Evolutionary conservation across 352 stramenopile genomes (phyloP).

Genomic region (Pythium apleroticum): DNA sequence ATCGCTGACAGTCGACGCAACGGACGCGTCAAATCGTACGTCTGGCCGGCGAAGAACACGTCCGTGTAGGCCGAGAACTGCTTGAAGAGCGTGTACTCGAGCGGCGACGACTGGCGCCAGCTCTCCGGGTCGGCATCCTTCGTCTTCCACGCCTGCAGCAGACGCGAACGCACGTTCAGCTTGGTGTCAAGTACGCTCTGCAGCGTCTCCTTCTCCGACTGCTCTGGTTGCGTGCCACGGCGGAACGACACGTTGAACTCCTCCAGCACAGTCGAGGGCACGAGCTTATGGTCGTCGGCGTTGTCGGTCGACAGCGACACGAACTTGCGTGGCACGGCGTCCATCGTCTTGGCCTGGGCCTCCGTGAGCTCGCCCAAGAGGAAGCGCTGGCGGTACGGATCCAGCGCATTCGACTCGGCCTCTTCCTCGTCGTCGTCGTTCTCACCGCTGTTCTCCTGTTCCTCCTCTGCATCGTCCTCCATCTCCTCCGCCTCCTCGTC

Average conservation of each 20-base stretch:
- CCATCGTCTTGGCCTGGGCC: conserved; percentile 42
- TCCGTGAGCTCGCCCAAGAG: conserved; percentile 51
- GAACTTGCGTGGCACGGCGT: conserved; percentile 42
- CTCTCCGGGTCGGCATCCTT: conserved; percentile 37
- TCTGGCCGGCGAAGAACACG: conserved; percentile 73
- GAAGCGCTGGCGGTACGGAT: conserved; percentile 67
- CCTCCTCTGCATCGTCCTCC: conserved; percentile 6
- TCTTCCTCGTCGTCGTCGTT: conserved; percentile 17
- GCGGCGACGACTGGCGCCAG: conserved; percentile 33
- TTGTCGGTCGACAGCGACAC: conserved; percentile 23
- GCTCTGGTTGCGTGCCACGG: conserved; percentile 26
- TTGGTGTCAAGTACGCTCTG: conserved; percentile 19
- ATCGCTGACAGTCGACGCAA: conserved; percentile 65
- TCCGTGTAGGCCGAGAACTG: conserved; percentile 61
- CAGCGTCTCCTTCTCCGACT: conserved; percentile 29
- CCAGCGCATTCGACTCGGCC: conserved; percentile 29
- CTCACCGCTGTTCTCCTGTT: conserved; percentile 15
- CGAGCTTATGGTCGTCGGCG: conserved; percentile 17
- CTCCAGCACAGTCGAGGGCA: conserved; percentile 26
- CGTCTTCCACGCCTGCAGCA: conserved; percentile 49
- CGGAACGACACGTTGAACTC: conserved; percentile 53
- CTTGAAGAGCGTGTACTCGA: conserved; percentile 53
- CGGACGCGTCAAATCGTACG: conserved; percentile 46
- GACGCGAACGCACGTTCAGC: conserved; percentile 46
- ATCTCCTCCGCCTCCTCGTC: conserved; percentile 12